phyloP scores from a whole-genome alignment of 75 land plant species.

The Isoetes taiwanensis region DNA sequence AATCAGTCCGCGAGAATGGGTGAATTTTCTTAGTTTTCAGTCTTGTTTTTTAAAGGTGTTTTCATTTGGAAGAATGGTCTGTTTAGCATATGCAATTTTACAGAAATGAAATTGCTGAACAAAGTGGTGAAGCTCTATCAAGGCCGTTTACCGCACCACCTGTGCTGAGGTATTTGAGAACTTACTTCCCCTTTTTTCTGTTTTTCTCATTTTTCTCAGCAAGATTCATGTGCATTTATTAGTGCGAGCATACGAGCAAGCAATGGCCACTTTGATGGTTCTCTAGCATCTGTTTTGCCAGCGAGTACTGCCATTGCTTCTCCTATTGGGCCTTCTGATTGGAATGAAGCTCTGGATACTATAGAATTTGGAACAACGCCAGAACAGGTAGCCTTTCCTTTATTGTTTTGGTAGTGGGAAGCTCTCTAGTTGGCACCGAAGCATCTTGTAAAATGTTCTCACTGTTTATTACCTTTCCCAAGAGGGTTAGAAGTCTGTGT shows the following conservation, averaged over 20 bases:
- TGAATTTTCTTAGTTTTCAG: constrained; percentile 6
- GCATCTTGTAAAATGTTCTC: neutral
- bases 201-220: neutral
- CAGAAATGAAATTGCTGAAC: constrained; percentile 63
- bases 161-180: constrained; percentile 26
- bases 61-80: neutral
- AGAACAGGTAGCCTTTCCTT: constrained; percentile 50
- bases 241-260: constrained; percentile 36
- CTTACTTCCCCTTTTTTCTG: constrained; percentile 2
- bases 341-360: constrained; percentile 95
- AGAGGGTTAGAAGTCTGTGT: neutral
- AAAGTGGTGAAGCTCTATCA: constrained; percentile 50
- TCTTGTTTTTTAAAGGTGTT: neutral
- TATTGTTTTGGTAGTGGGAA: constrained; percentile 1
- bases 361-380: constrained; percentile 66
- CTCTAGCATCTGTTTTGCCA: constrained; percentile 17
- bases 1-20: constrained; percentile 91
- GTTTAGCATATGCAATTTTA: neutral
- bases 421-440: neutral
- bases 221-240: constrained; percentile 7
- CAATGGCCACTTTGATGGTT: constrained; percentile 40
- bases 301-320: constrained; percentile 9
- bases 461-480: neutral
- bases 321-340: constrained; percentile 75
- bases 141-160: constrained; percentile 31